phyloP scores from a whole-genome alignment of 805 yeast species.

The Suhomyces vadensis region DNA sequence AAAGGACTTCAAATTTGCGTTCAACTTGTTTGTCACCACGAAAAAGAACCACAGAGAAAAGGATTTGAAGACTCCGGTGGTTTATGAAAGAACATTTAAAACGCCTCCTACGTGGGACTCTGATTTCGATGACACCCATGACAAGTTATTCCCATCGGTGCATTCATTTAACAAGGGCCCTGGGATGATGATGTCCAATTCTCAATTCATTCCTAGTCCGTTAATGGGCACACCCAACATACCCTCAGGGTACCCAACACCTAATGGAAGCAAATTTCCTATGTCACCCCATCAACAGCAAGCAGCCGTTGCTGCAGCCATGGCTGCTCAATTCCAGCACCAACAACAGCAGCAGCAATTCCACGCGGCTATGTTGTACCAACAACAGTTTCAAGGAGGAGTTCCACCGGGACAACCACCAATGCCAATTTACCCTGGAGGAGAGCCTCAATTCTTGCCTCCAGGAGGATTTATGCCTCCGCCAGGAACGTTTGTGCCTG shows the following conservation, averaged over 20 bases:
- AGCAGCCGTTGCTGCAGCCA: constrained; percentile 25
- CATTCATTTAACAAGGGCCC: constrained; percentile 10
- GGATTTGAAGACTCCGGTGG: constrained; percentile 28
- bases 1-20: constrained; percentile 42
- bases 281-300: constrained; percentile 33
- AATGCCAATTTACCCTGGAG: constrained; percentile 34
- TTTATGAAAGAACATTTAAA: constrained; percentile 62
- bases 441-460: constrained; percentile 33
- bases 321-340: constrained; percentile 33
- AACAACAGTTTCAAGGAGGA: constrained; percentile 33
- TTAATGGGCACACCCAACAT: constrained; percentile 25
- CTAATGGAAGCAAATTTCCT: constrained; percentile 23
- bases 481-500: constrained; percentile 26
- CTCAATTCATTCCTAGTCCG: constrained; percentile 35
- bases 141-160: constrained; percentile 48
- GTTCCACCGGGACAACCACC: constrained; percentile 38
- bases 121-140: constrained; percentile 58
- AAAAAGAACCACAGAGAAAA: constrained; percentile 34
- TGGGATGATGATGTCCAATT: constrained; percentile 17
- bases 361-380: constrained; percentile 41
- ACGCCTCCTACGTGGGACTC: constrained; percentile 80
- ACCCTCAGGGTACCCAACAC: constrained; percentile 18
- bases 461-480: constrained; percentile 40
- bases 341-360: constrained; percentile 33
- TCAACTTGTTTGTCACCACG: constrained; percentile 55